Conservation (phyloP, 257 asterid species). For the Solanum virginianum region DNA sequence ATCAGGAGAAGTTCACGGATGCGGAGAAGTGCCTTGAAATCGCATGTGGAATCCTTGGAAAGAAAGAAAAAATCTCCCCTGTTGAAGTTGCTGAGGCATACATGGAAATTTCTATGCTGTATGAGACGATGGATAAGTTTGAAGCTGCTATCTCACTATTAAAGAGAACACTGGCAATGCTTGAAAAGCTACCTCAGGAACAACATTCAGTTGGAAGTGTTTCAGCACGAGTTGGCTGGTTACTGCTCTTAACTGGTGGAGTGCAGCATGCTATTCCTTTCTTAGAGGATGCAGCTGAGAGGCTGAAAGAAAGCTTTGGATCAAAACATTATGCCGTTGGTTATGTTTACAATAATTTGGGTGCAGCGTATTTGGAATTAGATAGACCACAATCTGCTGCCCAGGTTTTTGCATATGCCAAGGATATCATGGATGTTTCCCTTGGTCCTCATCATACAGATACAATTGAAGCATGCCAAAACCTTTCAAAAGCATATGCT, state of each 20-base stretch:
- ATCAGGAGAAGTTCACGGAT: slow-evolving; percentile 53
- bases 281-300: slow-evolving; percentile 89
- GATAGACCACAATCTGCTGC: slow-evolving; percentile 94
- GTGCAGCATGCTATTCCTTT: slow-evolving; percentile 65
- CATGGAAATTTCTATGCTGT: slow-evolving; percentile 65
- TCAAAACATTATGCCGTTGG: slow-evolving; percentile 74
- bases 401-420: slow-evolving; percentile 77
- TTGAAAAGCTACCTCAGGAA: slow-evolving; percentile 78
- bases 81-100: slow-evolving; percentile 61
- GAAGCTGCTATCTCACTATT: slow-evolving; percentile 64
- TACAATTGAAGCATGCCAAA: slow-evolving; percentile 72
- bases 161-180: slow-evolving; percentile 44
- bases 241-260: slow-evolving; percentile 64
- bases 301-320: slow-evolving; percentile 90
- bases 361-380: slow-evolving; percentile 83
- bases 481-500: slow-evolving; percentile 90
- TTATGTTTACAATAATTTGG: slow-evolving; percentile 81
- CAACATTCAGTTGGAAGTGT: slow-evolving; percentile 87
- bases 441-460: slow-evolving; percentile 89
- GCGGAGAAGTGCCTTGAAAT: slow-evolving; percentile 74
- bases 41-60: slow-evolving; percentile 52
- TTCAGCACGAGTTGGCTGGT: slow-evolving; percentile 87
- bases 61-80: slow-evolving; percentile 54
- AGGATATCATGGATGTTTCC: slow-evolving; percentile 82
- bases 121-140: slow-evolving; percentile 80